Evolutionary conservation across 345 rosid genomes (phyloP), one percentile per base, ranked within the genome.

Genomic region (Pugionium dolabratum): DNA sequence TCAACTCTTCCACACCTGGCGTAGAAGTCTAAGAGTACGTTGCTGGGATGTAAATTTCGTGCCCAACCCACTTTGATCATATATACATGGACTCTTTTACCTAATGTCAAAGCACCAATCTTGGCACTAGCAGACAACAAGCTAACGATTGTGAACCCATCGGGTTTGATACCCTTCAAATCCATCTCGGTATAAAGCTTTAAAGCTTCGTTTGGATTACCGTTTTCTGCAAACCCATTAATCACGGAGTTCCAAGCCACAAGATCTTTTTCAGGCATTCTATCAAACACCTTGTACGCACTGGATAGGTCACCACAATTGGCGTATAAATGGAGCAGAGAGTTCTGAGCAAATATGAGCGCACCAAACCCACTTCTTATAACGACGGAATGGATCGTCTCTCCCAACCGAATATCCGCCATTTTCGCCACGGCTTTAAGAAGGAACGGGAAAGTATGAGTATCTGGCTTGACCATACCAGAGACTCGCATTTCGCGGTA

Each of bases 231-330:
- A 76, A 86, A 86, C 63, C 91, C 98, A 71, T 86, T 85, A 69
- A 92, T 89, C 57, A 89, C 85, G 46, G 95, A 83, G 75, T 92
- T 92, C 96, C 98, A 92, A 55, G 96, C 82, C n/a, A 92, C 95
- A 7, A 80, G 47, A 73, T 92, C 96, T 69, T 83, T 87, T 1
- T 68, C 73, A 35, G 63, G 36, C 88, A 91, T 88, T 78, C 68
- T 25, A 8, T 77, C 90, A 60, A 91, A 91, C 91, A 85, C 10
- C 71, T 84, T 85, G 55, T 83, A 66, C 0, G 94, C 94, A 69
- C 82, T 64, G 9, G 61, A 64, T 4, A 60, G 71, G 1, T 67
- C 60, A 0, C 98, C 96, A 9, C 91, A 86, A 0, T 72, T 60
- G 0, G 79, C 71, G 9, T 86, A 91, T 76, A 84, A 55, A 48